These are phyloP conservation scores for Hortiboletus campestris DNA, from an alignment of 768 basidiomycete genomes.

Conservation along the genomic window DNA sequence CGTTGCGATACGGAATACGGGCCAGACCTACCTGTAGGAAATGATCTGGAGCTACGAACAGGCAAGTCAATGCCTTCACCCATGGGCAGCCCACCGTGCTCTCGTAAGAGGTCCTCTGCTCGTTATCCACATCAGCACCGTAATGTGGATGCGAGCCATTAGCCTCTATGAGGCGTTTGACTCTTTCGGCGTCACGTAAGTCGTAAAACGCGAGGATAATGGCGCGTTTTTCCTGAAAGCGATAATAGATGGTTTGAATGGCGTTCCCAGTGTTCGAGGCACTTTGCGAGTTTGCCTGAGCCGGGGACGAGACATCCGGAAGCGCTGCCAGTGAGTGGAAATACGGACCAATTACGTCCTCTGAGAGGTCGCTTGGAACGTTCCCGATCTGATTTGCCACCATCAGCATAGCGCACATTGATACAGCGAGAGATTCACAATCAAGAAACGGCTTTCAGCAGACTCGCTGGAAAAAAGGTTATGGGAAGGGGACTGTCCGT, in stretches of 20 bases:
- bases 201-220: constrained; percentile 63
- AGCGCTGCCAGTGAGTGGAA: constrained; percentile 27
- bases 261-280: constrained; percentile 20
- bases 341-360: constrained; percentile 31
- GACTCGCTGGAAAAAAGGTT: constrained; percentile 12
- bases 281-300: constrained; percentile 6
- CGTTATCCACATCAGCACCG: constrained; percentile 2
- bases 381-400: constrained; percentile 38
- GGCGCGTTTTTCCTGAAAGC: constrained; percentile 49
- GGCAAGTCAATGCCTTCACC: constrained; percentile 37
- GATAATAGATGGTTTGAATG: constrained; percentile 58
- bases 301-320: constrained; percentile 5
- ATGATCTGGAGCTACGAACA: constrained; percentile 46
- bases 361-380: constrained; percentile 34
- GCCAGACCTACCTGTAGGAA: constrained; percentile 40
- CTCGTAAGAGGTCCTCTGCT: constrained; percentile 4
- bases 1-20: not conserved
- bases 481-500: constrained; percentile 20
- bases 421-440: constrained; percentile 17
- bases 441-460: constrained; percentile 32
- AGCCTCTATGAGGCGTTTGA: constrained; percentile 40
- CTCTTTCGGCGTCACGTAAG: constrained; percentile 49
- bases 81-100: constrained; percentile 11
- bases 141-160: constrained; percentile 8
- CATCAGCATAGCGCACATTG: constrained; percentile 6